A percentile compares a stretch with the other conserved stretches of the same genome.
phyloP scores from a whole-genome alignment of 176 grass and related monocot species.

The Rhynchospora pubera region DNA sequence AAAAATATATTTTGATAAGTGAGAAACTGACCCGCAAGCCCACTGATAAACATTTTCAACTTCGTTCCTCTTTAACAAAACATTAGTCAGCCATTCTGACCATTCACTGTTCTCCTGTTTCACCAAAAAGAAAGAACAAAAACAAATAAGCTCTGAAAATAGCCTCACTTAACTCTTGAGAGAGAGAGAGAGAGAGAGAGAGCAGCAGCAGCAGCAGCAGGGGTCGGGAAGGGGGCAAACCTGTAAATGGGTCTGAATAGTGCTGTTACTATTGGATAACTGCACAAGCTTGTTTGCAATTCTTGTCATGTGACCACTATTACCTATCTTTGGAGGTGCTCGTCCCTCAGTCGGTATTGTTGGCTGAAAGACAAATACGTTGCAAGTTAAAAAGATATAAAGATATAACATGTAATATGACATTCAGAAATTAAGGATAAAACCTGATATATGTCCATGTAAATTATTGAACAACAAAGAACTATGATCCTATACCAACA shows the following conservation, averaged over 20 bases:
- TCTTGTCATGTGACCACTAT: slow-evolving; percentile 87
- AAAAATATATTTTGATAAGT: slow-evolving; percentile 11
- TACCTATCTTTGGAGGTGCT: slow-evolving; percentile 84
- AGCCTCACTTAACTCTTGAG: not conserved
- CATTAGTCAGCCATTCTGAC: slow-evolving; percentile 70
- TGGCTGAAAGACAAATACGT: slow-evolving; percentile 40
- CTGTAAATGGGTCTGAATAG: slow-evolving; percentile 63
- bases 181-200: not conserved
- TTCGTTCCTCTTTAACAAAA: slow-evolving; percentile 64
- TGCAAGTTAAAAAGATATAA: not conserved
- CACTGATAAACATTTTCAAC: slow-evolving; percentile 96
- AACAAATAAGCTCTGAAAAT: slow-evolving; percentile 1
- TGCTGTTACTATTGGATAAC: slow-evolving; percentile 50
- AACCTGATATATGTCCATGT: not conserved
- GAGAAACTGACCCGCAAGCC: slow-evolving; percentile 73
- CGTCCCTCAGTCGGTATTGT: slow-evolving; percentile 60
- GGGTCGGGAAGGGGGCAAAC: slow-evolving; percentile 16
- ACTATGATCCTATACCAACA: not conserved
- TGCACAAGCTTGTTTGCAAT: slow-evolving; percentile 94
- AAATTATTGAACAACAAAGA: not conserved
- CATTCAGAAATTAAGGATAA: not conserved
- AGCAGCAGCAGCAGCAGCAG: no score
- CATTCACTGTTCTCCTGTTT: slow-evolving; percentile 68
- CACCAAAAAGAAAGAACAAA: slow-evolving; percentile 19
- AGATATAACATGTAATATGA: not conserved